Evolutionary conservation across 108 stramenopile species (phyloP), one percentile per base, ranked within the genome.

Genomic region (Nitzschia inconspicua): DNA sequence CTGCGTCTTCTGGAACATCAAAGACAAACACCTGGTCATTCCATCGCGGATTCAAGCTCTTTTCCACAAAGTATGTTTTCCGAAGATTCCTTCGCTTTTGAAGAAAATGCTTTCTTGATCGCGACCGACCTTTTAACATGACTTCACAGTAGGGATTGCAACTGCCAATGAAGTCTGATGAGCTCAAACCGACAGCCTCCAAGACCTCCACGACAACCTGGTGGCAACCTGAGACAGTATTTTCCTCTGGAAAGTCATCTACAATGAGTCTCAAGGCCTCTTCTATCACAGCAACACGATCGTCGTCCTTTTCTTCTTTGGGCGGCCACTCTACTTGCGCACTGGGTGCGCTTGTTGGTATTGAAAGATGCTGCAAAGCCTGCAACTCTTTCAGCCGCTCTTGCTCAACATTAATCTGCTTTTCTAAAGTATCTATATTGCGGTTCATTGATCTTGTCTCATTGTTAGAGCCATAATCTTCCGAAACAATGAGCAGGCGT

Each of bases 101-200:
- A 62, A 72, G 69, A 59, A 57, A 80, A 9, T 58, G 36, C 29
- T 70, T 64, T 18, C 68, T 30, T 24, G 67, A 60, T 40, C 54
- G 56, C 24, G 64, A 48, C 44, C 66, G 41, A 19, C 65, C 56
- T 54, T 82, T 84, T 40, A 88, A 71, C 8, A 70, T 62, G 13
- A 95, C 69, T 65, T 82, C 84, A 25, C 69, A 78, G 60, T 92
- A 95, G 19, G 89, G 90, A 60, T 90, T 86, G 28, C 82, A 85
- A 18, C 79, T 84, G 23, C 75, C 80, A 51, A 89, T 49, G 28
- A 65, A 63, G 47, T 85, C 68, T 13, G 82, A 68, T 16, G 83
- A 67, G 34, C 70, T 72, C 32, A 95, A 67, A 0, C 90, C 91
- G 41, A 69, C 66, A 19, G 89, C 89, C 64, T 91, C 95, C 27